Base-by-base conservation (phyloP, 2,329 filamentous ascomycete genomes). In the Colletotrichum eremochloae region DNA sequence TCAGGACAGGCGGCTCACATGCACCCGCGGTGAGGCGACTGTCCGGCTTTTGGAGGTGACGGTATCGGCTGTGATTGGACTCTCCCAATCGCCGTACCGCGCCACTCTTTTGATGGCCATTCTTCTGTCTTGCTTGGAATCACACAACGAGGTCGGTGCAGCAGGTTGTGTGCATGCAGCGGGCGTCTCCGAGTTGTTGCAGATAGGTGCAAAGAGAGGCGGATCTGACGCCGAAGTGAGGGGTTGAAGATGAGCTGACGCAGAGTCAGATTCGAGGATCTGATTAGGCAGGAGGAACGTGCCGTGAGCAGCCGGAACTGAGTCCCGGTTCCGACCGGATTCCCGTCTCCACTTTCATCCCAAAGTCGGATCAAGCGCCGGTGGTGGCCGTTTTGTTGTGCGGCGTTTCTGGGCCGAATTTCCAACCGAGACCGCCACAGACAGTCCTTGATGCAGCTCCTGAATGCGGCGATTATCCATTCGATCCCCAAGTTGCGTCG, bases 11-110 rank as follows among this genome's bases (percentile, higher is more conserved):
- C 33, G 31, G 67, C 78, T 61, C 73, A 83, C 82, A 68, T 79
- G 81, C 9, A 79, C 78, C n/a, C 82, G 78, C 2, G 83, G 84
- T 4, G 79, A 79, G 0, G 76, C 77, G 11, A 85, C 67, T 1
- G 66, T 73, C 65, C 78, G 76, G 29, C 77, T 80, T n/a, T 81
- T 81, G 5, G 80, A 80, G 2, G 80, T 81, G 2, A 82, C 79
- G 1, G 79, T 79, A 20, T 83, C 81, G 15, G 78, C 68, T 1
- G 80, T 80, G 55, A 85, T 84, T 11, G 78, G 77, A 4, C 83
- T 84, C 18, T 78, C 68, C 84, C 83, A 85, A 9, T 80, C 75
- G 31, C 83, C 84, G 33, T 84, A 83, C 3, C 77, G 79, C 0
- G 76, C 79, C 20, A 75, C 76, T 29, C 72, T 73, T 65, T 78